These are phyloP conservation scores for Vitis rotundifolia DNA, from an alignment of 164 flowering plant species.

Conservation along the genomic window DNA sequence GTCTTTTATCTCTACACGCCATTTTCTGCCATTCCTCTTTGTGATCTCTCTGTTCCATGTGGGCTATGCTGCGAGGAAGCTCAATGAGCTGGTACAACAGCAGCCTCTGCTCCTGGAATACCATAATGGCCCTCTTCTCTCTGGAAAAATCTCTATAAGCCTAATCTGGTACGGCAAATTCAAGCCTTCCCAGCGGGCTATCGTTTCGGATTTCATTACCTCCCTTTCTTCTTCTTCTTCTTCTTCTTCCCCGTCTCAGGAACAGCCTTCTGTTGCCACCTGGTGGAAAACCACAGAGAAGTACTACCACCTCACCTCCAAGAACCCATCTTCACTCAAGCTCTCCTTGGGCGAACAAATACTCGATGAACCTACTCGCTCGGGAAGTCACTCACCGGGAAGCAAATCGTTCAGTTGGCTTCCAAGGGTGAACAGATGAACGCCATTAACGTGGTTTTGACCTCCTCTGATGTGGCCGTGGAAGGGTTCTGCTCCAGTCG, in stretches of 20 bases:
- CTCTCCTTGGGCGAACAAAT: slow-evolving; percentile 12
- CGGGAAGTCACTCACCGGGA: slow-evolving; percentile 16
- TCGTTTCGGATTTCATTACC: slow-evolving; percentile 39
- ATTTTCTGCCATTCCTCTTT: slow-evolving; percentile 9
- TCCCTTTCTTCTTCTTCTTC: slow-evolving; percentile 24
- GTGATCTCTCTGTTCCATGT: slow-evolving; percentile 18
- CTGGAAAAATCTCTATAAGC: slow-evolving; percentile 34
- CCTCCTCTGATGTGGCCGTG: slow-evolving; percentile 43
- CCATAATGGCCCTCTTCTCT: slow-evolving; percentile 48
- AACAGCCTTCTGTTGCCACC: slow-evolving; percentile 34
- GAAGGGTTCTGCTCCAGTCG: slow-evolving; percentile 40
- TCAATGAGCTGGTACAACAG: slow-evolving; percentile 21
- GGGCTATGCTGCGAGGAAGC: slow-evolving; percentile 26
- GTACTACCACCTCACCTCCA: slow-evolving; percentile 18
- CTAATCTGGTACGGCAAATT: slow-evolving; percentile 49
- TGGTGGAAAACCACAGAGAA: slow-evolving; percentile 44
- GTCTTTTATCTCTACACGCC: not conserved
- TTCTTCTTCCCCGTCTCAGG: not conserved
- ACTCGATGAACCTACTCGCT: slow-evolving; percentile 14
- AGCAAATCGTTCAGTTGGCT: slow-evolving; percentile 11
- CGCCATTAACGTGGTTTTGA: slow-evolving; percentile 46
- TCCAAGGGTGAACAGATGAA: slow-evolving; percentile 31
- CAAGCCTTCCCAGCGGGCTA: slow-evolving; percentile 38
- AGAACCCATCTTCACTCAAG: slow-evolving; percentile 3
- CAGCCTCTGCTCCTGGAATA: slow-evolving; percentile 23